Evolutionary conservation across 768 basidiomycete species (phyloP).

Genomic region (Amanita muscaria): DNA sequence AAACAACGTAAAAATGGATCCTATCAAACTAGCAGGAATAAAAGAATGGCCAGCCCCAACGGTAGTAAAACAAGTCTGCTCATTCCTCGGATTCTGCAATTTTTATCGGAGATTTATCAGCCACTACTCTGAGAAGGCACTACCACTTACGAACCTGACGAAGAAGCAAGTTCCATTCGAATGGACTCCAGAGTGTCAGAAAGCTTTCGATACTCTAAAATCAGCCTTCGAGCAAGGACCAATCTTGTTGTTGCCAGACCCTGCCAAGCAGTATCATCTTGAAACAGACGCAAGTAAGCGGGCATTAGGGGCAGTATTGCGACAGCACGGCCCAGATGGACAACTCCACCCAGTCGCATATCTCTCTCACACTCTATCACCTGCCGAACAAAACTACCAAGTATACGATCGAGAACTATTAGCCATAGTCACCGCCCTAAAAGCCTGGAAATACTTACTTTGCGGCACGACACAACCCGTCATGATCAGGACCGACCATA

Average conservation of each 20-base stretch:
- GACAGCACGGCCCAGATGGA: constrained; percentile 19
- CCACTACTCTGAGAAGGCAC: constrained; percentile 20
- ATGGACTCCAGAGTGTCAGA: constrained; percentile 17
- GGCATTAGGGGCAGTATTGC: constrained; percentile 24
- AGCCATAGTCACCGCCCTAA: too few species aligned
- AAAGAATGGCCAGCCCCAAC: constrained; percentile 29
- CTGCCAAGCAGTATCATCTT: constrained; percentile 15
- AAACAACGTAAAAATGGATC: constrained; percentile 26
- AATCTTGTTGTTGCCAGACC: constrained; percentile 16
- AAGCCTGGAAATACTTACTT: too few species aligned
- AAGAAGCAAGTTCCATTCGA: constrained; percentile 18
- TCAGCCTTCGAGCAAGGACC: constrained; percentile 16
- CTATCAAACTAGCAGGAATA: constrained; percentile 27
- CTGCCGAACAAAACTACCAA: not conserved
- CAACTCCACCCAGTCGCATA: constrained; percentile 28
- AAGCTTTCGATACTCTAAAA: constrained; percentile 24
- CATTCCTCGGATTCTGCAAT: constrained; percentile 35
- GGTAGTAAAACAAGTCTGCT: constrained; percentile 23
- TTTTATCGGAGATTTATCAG: constrained; percentile 28
- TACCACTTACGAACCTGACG: constrained; percentile 21
- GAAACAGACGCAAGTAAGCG: constrained; percentile 24
- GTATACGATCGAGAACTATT: too few species aligned
- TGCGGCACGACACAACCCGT: too few species aligned
- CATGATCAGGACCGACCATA: too few species aligned
- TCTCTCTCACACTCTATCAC: constrained; percentile 15